phyloP scores from a whole-genome alignment of 1,139 yeast species.

The Kurtzmaniella quercitrusa region DNA sequence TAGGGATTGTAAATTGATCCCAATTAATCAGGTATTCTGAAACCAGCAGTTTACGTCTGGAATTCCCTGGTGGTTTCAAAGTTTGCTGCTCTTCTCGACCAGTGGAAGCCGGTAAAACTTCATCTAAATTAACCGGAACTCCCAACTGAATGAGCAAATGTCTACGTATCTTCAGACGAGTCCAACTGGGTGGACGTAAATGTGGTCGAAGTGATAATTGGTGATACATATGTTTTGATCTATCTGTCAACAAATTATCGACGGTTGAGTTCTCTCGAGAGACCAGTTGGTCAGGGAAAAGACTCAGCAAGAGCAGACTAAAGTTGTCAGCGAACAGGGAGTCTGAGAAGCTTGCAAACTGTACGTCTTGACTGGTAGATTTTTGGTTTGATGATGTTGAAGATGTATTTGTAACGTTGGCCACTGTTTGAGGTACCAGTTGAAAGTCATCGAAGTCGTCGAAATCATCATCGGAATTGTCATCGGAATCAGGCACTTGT shows the following conservation, averaged over 20 bases:
- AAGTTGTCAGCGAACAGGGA: not conserved
- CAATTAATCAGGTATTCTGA: constrained; percentile 30
- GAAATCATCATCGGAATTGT: constrained; percentile 10
- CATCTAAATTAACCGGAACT: constrained; percentile 57
- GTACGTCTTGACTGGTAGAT: not conserved
- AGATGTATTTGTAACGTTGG: not conserved
- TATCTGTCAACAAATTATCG: constrained; percentile 17
- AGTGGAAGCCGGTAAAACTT: constrained; percentile 17
- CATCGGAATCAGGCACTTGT: constrained; percentile 7
- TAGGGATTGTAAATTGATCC: constrained; percentile 27
- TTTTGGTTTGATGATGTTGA: not conserved
- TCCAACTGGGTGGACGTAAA: constrained; percentile 55
- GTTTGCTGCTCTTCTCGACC: constrained; percentile 2
- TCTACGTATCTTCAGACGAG: constrained; percentile 52
- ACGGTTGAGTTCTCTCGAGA: not conserved
- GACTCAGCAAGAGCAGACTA: not conserved
- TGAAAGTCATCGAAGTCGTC: constrained; percentile 8
- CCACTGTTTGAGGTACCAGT: not conserved
- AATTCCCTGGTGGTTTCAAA: constrained; percentile 5
- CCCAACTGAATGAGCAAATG: constrained; percentile 53
- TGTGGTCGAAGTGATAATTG: constrained; percentile 39
- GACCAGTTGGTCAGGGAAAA: not conserved
- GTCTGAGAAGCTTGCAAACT: not conserved
- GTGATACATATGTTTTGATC: constrained; percentile 25
- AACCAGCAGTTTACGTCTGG: constrained; percentile 20